Base-by-base conservation (phyloP, 2,329 filamentous ascomycete genomes). In the Fusarium odoratissimum region DNA sequence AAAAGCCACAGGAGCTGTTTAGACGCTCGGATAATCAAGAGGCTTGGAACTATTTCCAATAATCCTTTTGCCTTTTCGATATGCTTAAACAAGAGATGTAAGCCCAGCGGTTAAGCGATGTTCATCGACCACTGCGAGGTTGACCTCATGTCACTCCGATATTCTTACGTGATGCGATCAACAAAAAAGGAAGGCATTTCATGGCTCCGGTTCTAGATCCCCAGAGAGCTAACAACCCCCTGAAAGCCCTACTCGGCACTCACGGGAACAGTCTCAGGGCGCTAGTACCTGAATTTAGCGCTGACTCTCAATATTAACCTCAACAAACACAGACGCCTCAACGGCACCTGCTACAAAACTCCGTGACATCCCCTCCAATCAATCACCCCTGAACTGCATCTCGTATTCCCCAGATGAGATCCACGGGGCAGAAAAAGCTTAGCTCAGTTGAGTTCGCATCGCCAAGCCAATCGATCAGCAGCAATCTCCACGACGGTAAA, bases 381-480 rank as follows among this genome's bases (percentile, higher is more conserved):
- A 35, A 23, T 19, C 19, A 4, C 31, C 16, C 16, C 21, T 49
- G 33, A 7, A 7, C 11, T 17, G 6, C 16, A n/a, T 35, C 55
- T 57, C 55, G 55, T 57, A 57, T 57, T 28, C 41, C 55, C 23
- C 55, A 57, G 41, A 57, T 57, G 40, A 57, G 40, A 49, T 57
- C 54, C 54, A 45, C 30, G 13, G 23, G 5, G 16, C 37, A 13
- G 16, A 21, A 44, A 58, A 28, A 28, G 37, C 48, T 60, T 56
- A 56, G 37, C 31, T 59, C 56, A 59, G 54, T 48, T 48, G 40
- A 37, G 25, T 5, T 33, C 30, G 1, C 21, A 61, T 61, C 49
- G 58, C 58, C 58, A 61, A 61, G 58, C 49, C 58, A 61, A 60
- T 60, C 56, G 57, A 54, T 35, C 37, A 56, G 14, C 38, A 41